Conservation (phyloP, 495 filamentous ascomycete genomes). For the Evansstolkia leycettana region DNA sequence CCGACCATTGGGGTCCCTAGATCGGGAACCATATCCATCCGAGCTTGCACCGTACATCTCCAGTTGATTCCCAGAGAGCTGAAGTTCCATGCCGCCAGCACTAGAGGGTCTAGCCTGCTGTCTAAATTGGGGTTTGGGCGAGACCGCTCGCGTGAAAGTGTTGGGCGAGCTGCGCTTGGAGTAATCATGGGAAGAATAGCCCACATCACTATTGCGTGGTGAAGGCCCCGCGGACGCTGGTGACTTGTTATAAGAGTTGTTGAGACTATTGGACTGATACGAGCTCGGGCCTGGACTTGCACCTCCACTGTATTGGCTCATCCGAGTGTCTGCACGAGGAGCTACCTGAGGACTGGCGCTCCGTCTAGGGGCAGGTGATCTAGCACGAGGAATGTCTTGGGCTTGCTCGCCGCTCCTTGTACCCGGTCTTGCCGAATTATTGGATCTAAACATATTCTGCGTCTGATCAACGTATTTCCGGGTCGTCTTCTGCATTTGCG, state of each 20-base stretch:
- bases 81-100: constrained; percentile 66
- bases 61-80: constrained; percentile 47
- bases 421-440: constrained; percentile 11
- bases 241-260: constrained; percentile 27
- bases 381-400: constrained; percentile 31
- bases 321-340: constrained; percentile 9
- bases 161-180: constrained; percentile 42
- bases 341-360: constrained; percentile 38
- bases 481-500: constrained; percentile 87
- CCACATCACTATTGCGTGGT: constrained; percentile 44
- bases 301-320: constrained; percentile 26
- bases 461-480: constrained; percentile 77
- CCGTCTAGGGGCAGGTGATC: constrained; percentile 40
- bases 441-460: constrained; percentile 62
- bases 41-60: constrained; percentile 35
- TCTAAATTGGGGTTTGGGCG: constrained; percentile 44
- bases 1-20: constrained; percentile 23
- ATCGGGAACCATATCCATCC: constrained; percentile 43
- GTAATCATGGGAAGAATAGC: constrained; percentile 38
- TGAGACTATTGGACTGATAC: constrained; percentile 30
- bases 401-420: constrained; percentile 16
- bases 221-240: constrained; percentile 19
- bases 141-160: constrained; percentile 40
- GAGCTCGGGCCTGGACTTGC: constrained; percentile 22
- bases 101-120: constrained; percentile 52